Evolutionary conservation across 1,284 basidiomycete genomes (phyloP), one percentile per base, ranked within the genome.

Genomic region (Rhodotorula sp.): DNA sequence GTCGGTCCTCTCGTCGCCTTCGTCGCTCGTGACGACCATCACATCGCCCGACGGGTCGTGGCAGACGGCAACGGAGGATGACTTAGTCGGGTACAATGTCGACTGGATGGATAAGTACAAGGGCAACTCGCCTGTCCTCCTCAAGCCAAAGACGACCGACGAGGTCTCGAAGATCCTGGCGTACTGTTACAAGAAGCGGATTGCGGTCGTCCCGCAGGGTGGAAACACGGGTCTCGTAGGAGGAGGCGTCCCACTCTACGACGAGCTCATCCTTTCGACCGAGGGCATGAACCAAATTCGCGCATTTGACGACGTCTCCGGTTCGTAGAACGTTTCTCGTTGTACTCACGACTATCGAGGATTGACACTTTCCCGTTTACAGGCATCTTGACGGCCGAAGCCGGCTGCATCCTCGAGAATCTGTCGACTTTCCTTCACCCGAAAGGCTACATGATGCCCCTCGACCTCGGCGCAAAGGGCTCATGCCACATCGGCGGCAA

Each of bases 401-500:
- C 94, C 2, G 96, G 96, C 40, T 94, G 93, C 80, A 88, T 99
- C 74, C 86, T 99, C n/a, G 91, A 99, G 79, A 86, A 87, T 16
- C 85, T 98, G 40, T 90, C 92, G 64, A 89, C 94, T 80, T 87
- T 91, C 79, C 86, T 99, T 59, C 88, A 88, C 6, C 89, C 92
- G 15, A 85, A 94, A 77, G 87, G 94, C 71, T 92, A 98, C 81
- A 94, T 98, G 80, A 94, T 99, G 88, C 96, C 96, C 7, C 86
- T 99, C 53, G 96, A 99, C 80, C 84, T 99, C 10, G 96, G 95
- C 61, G 96, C 96, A 26, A 99, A 99, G 84, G 96, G 96, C 78
- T 95, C 92, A 85, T 99, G 96, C 82, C 95, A 98, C 77, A 96
- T 99, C 75, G 96, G 96, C 64, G 96, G 96, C 48, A 99, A 99